Evolutionary conservation across 2,329 filamentous ascomycete species (phyloP), one percentile per base, ranked within the genome.

Genomic region (Clathrospora elynae): DNA sequence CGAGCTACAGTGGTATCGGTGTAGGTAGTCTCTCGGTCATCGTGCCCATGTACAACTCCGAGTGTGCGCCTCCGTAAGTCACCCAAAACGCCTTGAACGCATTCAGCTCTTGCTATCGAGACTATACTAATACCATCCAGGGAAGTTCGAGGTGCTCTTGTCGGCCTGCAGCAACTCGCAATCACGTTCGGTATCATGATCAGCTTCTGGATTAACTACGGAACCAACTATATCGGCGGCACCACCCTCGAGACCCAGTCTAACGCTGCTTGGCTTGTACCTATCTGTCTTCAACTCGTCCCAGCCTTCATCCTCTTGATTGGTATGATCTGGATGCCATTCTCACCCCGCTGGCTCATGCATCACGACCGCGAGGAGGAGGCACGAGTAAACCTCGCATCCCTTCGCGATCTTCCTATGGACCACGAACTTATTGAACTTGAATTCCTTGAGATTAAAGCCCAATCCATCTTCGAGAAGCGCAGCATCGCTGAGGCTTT

Each of bases 361-460:
- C 83, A 89, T 64, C 84, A 87, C 57, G 75, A 73, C 42, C 83
- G 86, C 23, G 86, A 90, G 58, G 77, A 77, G 0, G 87, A 91
- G 63, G 85, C 85, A 0, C 79, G 81, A 11, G 64, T 65, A 7
- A 81, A 84, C 1, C 76, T 92, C 1, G 81, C 86, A 0, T 75
- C 65, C 35, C 80, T 92, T 2, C 82, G 88, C 16, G 77, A 76
- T 5, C 77, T 88, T 0, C 66, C 80, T 0, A 62, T 72, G 11
- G 79, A 86, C 51, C 79, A 90, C 59, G 83, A 88, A 42, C 77
- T 88, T 0, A 80, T 91, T 24, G 79, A 86, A 51, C 75, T 90
- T 1, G 88, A 92, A 59, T 90, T 86, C 61, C 78, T 90, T n/a
- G 88, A 92, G 64, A 91, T 92, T 71, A 88, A 88, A 66, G 86